Base-by-base conservation (phyloP, 139 green algal species). In the Coccomyxa sp. region DNA sequence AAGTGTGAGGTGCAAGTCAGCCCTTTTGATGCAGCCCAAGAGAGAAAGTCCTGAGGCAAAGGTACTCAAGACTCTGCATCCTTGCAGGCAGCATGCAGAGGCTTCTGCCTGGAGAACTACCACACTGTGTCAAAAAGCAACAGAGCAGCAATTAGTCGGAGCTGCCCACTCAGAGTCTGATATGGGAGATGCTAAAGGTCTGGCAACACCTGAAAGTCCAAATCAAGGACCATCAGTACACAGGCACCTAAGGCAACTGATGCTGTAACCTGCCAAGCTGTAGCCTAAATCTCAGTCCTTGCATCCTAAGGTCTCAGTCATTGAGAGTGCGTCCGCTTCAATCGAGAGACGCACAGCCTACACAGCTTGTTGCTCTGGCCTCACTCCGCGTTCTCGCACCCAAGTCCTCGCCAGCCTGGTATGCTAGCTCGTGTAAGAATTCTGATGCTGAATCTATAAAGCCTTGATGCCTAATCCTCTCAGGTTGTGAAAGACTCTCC, bases 401-500 rank as follows among this genome's bases (percentile, higher is more conserved):
- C 27, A 3, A 18, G 22, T 7, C 10, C 22, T 18, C 2, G 50
- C 50, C 50, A 64, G 22, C 50, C 50, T 31, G 5, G 50, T 31
- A 64, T 64, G 50, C 50, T 64, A 64, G 50, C 50, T 64, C 27
- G 50, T 64, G 50, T 64, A 64, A 22, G n/a, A n/a, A n/a, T n/a
- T n/a, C n/a, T n/a, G n/a, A n/a, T n/a, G n/a, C n/a, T n/a, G n/a
- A n/a, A n/a, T n/a, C n/a, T n/a, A n/a, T n/a, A n/a, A n/a, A n/a
- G n/a, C n/a, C n/a, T n/a, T n/a, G n/a, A n/a, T n/a, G 18, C 50
- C 50, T 18, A 64, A 7, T 3, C 50, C 22, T 1, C 35, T 29
- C 35, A 86, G 8, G 92, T 95, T 0, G 92, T 98, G 80, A 98
- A 98, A 0, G 88, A 95, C 77, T 98, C 94, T 5, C 96, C 96